Evolutionary conservation across 2,329 filamentous ascomycete genomes (phyloP).

Genomic region (Juglanconis oblonga): DNA sequence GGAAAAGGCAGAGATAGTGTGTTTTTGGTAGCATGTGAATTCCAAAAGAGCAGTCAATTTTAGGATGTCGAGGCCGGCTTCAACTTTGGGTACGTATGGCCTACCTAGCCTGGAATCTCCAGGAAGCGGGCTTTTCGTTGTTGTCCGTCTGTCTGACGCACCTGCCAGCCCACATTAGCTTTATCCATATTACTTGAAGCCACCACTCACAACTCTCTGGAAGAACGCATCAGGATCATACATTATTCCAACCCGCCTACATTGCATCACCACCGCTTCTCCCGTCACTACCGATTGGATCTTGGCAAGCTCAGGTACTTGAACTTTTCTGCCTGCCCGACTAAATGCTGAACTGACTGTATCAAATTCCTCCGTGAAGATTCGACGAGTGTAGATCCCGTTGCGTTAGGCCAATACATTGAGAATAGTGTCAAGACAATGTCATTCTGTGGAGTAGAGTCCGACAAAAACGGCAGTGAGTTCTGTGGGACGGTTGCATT

Average conservation of each 20-base stretch:
- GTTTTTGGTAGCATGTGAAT: slow-evolving; percentile 8
- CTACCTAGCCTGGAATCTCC: no score
- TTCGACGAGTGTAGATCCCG: not conserved
- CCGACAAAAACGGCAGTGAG: not conserved
- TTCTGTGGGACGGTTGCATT: not conserved
- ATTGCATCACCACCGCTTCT: not conserved
- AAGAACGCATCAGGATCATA: slow-evolving; percentile 16
- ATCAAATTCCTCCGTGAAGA: not conserved
- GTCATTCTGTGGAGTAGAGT: not conserved
- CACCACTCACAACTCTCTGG: not conserved
- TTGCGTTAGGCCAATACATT: not conserved
- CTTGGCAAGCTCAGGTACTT: slow-evolving; percentile 4
- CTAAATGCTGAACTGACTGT: not conserved
- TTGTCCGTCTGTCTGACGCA: no score
- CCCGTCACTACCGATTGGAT: slow-evolving; percentile 4
- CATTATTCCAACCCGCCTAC: not conserved
- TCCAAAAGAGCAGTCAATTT: slow-evolving; percentile 3
- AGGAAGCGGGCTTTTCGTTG: no score
- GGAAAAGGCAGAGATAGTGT: slow-evolving; percentile 14
- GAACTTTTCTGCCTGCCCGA: not conserved
- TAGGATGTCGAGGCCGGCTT: not conserved
- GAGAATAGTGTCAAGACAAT: not conserved
- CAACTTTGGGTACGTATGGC: not conserved
- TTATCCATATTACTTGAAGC: not conserved
- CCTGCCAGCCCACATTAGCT: no score